Evolutionary conservation across 2,329 filamentous ascomycete species (phyloP).

Genomic region (Xylariales sp.): DNA sequence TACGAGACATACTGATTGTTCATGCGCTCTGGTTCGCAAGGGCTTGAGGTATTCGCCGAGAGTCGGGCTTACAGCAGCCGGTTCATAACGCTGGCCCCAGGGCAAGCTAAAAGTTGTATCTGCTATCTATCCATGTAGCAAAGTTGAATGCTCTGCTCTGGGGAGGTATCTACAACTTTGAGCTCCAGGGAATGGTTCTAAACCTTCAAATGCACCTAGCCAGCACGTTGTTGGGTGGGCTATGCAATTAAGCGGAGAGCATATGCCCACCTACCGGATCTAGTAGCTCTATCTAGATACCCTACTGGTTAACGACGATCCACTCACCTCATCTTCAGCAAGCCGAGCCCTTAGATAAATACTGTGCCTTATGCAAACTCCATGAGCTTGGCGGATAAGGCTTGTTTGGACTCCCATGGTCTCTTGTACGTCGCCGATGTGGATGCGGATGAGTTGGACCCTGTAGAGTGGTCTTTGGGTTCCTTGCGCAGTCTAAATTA

Average conservation of each 20-base stretch:
- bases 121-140: neutral
- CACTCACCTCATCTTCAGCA: neutral
- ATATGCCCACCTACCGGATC: conserved; percentile 22
- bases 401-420: neutral
- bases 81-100: neutral
- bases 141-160: no score
- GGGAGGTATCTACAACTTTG: neutral
- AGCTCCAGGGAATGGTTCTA: no score
- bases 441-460: neutral
- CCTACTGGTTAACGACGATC: neutral
- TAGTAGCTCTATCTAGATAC: neutral
- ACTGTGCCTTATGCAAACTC: neutral
- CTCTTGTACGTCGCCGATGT: neutral
- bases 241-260: conserved; percentile 32
- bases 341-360: neutral
- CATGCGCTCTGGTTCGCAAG: neutral
- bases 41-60: no score
- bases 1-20: neutral
- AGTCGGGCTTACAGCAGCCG: neutral
- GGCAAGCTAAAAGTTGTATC: neutral
- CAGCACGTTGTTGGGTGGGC: conserved; percentile 5
- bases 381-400: neutral
- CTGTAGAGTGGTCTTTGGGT: no score
- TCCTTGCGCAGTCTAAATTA: neutral
- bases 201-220: neutral